Base-by-base conservation (phyloP, 1,139 yeast genomes). In the Geotrichum cucujoidarum region DNA sequence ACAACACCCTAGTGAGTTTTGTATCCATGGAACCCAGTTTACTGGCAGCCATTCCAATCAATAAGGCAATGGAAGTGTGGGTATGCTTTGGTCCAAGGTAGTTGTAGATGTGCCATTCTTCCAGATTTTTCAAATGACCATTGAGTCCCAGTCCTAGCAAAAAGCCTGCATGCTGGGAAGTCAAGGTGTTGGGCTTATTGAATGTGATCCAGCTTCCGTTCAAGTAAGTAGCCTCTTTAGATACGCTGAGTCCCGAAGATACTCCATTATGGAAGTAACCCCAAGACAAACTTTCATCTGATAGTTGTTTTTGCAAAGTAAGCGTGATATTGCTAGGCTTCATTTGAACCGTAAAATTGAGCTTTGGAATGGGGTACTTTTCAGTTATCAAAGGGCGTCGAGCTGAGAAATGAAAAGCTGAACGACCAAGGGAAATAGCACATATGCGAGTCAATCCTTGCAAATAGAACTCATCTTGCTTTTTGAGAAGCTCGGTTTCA, bases 71-170 rank as follows among this genome's bases (percentile, higher is more conserved):
- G 64, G 95, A 86, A 0, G 95, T 87, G 45, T 78, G 76, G 1
- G 84, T 79, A 60, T 87, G 92, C 58, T 94, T 90, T 0, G 96
- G 95, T 0, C 96, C 95, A 45, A 94, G 69, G 56, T 89, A 90
- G 60, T 92, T 90, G 65, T 89, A 94, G 27, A 94, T 85, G 62
- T 90, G 97, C 97, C 98, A 94, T 62, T 92, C 97, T 60, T 94
- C 97, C 29, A 94, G 69, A 40, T 75, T 75, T 53, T 78, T 81
- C 56, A 94, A 68, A 62, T 90, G 96, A 0, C 97, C 97, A 67
- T 88, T 88, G 38, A 94, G 70, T 0, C 99, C 99, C 21, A 92
- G 69, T 0, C 97, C 98, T 24, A 89, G 69, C n/a, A 94, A 67
- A 58, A 94, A 89, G 0, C 99, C 99, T 17, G 96, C 97, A 68